These are phyloP conservation scores for Brassica carinata DNA, from an alignment of 345 rosid species.

Conservation along the genomic window DNA sequence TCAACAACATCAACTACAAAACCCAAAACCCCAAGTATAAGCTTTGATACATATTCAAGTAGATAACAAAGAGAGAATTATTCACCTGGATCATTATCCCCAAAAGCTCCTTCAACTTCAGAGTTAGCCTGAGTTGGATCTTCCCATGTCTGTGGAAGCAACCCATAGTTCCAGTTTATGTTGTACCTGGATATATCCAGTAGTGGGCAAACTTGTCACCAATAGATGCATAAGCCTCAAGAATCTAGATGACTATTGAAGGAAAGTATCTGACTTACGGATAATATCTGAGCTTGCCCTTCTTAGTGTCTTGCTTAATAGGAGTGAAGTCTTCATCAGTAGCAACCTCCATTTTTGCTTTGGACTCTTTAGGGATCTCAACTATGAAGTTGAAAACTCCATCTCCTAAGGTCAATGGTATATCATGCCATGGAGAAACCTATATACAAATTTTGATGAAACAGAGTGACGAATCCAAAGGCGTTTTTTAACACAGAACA, in stretches of 20 bases:
- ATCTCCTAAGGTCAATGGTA: conserved; percentile 82
- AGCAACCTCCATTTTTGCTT: conserved; percentile 98
- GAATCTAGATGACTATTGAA: no score
- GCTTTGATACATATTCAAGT: no score
- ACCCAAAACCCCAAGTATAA: not conserved
- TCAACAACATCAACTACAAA: conserved; percentile 90
- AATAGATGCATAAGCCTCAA: no score
- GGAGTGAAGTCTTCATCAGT: conserved; percentile 91
- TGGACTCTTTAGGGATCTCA: conserved; percentile 91
- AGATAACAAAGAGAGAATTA: not conserved
- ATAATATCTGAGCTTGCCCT: conserved; percentile 46
- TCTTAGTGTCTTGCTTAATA: conserved; percentile 72
- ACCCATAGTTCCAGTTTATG: conserved; percentile 96
- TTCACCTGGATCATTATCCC: conserved; percentile 93
- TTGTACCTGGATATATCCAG: conserved; percentile 47
- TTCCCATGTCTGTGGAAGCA: conserved; percentile 99
- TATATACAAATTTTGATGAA: conserved; percentile 19
- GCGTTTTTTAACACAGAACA: no score
- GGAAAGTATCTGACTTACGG: no score
- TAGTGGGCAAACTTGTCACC: no score
- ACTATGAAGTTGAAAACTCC: conserved; percentile 81
- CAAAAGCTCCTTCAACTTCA: conserved; percentile 90
- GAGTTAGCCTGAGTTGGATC: conserved; percentile 83
- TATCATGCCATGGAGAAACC: conserved; percentile 98
- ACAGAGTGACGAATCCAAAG: conserved; percentile 1